These are phyloP conservation scores for Funneliformis mosseae DNA, from an alignment of 192 early-diverging fungal genomes.

Conservation along the genomic window DNA sequence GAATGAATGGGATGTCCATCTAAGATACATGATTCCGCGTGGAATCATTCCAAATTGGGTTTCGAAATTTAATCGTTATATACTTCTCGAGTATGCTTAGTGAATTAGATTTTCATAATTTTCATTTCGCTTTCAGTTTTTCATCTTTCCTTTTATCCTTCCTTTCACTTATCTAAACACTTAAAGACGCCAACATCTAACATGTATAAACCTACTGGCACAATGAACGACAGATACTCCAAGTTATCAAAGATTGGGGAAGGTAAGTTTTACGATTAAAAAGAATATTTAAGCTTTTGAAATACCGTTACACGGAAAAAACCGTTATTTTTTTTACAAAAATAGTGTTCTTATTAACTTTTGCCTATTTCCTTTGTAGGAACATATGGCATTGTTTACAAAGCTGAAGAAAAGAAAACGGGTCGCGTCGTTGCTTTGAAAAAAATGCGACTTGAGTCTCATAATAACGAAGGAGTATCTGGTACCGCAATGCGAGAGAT, in stretches of 20 bases:
- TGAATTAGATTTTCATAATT: neutral
- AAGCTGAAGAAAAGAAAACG: slow-evolving; percentile 59
- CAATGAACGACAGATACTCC: slow-evolving; percentile 56
- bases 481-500: slow-evolving; percentile 73
- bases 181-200: neutral
- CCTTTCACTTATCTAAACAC: no score
- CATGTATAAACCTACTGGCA: neutral
- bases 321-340: neutral
- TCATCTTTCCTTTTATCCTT: neutral
- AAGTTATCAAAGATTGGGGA: slow-evolving; percentile 77
- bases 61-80: no score
- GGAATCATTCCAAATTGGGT: slow-evolving; percentile 24
- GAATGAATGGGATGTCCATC: neutral
- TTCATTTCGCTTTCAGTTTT: neutral
- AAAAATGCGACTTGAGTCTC: slow-evolving; percentile 68
- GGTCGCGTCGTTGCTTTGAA: slow-evolving; percentile 74
- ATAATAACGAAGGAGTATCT: slow-evolving; percentile 58
- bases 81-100: neutral
- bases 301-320: neutral
- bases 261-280: slow-evolving; percentile 19
- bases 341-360: neutral
- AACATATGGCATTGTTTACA: slow-evolving; percentile 84
- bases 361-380: slow-evolving; percentile 51
- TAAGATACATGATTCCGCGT: neutral
- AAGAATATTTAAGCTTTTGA: neutral